Evolutionary conservation across 441 rosid species (phyloP).

Genomic region (Erysimum cheiri): DNA sequence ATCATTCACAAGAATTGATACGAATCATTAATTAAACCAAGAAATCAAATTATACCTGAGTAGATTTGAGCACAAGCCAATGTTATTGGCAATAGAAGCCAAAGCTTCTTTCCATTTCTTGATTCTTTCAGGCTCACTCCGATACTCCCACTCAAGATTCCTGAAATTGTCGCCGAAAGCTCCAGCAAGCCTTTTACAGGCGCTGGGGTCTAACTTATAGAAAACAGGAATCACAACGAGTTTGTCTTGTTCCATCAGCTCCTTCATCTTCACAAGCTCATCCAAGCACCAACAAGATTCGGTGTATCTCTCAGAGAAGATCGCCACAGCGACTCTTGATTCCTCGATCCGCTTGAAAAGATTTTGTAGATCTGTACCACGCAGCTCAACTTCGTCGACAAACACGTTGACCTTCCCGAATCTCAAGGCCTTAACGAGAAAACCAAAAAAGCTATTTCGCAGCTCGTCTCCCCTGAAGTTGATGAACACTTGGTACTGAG

Average conservation of each 20-base stretch:
- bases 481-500: constrained; percentile 25
- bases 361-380: background rate
- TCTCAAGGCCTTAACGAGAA: background rate
- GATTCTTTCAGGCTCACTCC: background rate
- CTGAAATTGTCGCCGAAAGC: background rate
- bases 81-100: background rate
- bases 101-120: constrained; percentile 20
- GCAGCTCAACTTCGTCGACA: background rate
- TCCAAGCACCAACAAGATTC: constrained; percentile 1
- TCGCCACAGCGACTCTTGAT: constrained; percentile 19
- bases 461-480: constrained; percentile 18
- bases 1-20: background rate
- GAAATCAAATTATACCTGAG: background rate
- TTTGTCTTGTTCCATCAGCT: background rate
- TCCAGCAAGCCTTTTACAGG: background rate
- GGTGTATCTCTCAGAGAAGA: constrained; percentile 13
- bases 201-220: background rate
- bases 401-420: background rate
- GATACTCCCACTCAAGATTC: background rate
- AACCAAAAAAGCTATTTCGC: background rate
- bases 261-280: constrained; percentile 23
- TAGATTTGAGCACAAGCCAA: background rate
- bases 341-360: constrained; percentile 7
- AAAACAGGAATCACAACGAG: constrained; percentile 27
- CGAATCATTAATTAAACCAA: no score